Base-by-base conservation (phyloP, 2,329 filamentous ascomycete species). In the Magnaporthiopsis rhizophila region DNA sequence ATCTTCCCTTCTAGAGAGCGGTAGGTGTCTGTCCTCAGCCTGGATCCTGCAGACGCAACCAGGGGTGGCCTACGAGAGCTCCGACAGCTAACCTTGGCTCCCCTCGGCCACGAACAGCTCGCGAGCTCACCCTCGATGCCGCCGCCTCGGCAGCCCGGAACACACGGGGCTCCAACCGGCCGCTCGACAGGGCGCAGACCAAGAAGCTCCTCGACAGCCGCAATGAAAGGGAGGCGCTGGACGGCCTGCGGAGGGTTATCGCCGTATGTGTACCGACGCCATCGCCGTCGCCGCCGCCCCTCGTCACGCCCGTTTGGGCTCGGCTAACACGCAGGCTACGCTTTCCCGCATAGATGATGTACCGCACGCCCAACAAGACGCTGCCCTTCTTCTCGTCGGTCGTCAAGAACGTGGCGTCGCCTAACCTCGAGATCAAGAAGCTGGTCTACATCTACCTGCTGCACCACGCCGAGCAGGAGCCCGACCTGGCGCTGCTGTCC, bases 381-480 rank as follows among this genome's bases (percentile, higher is more conserved):
- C 83, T 96, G 2, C 88, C 91, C 28, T 96, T 94, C 82, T 99
- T 99, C 81, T 96, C 94, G n/a, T 90, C 92, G 30, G 90, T 99
- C 64, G 92, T 99, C 75, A 99, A 99, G 80, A 99, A 98, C 71
- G 92, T 97, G 66, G 94, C 94, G 34, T 97, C 91, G 53, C 90
- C 93, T 18, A 97, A 92, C 71, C 84, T 97, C 71, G 92, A 96
- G 72, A 93, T 98, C 76, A 96, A 97, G 79, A 98, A 98, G 77
- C 87, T 99, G 64, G 95, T 99, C 67, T 99, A 99, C 81, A 96
- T 97, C 74, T 99, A 97, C 78, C 87, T 99, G 67, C 89, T 98
- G 66, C 91, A 96, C 74, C 93, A 99, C 83, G 95, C 95, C 74
- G 95, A 98, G 75, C 87, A 92, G 68, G 95, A 98, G 73, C 95